Conservation (phyloP, 768 basidiomycete genomes). For the Mycena amicta region DNA sequence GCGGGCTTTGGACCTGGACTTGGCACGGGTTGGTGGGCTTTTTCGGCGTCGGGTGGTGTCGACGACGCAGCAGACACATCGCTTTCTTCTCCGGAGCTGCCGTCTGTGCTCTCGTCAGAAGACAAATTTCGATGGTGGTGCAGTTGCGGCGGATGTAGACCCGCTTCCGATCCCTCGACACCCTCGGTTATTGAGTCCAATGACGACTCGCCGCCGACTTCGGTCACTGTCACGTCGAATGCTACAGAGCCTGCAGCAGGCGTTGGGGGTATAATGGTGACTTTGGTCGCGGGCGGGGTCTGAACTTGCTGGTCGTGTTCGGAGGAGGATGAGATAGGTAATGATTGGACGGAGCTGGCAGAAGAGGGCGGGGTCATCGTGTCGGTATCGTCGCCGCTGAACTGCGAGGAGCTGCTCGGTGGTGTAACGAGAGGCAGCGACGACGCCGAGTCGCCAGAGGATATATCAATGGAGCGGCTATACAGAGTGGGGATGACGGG, state of each 20-base stretch:
- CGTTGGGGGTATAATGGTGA: conserved; percentile 19
- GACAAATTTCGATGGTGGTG: conserved; percentile 15
- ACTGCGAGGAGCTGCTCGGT: conserved; percentile 19
- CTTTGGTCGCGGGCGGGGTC: conserved; percentile 17
- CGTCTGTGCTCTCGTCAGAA: conserved; percentile 32
- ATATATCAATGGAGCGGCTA: conserved; percentile 25
- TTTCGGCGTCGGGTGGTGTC: conserved; percentile 29
- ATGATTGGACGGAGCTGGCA: conserved; percentile 18
- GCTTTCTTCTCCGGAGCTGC: conserved; percentile 48
- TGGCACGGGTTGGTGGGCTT: too few relatives aligned
- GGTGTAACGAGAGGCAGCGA: conserved; percentile 36
- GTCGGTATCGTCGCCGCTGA: conserved; percentile 19
- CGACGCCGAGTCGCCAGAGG: conserved; percentile 38
- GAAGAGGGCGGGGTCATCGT: conserved; percentile 19
- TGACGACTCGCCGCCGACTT: not conserved
- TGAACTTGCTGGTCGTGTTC: not conserved
- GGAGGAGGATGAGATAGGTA: conserved; percentile 5
- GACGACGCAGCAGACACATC: conserved; percentile 35
- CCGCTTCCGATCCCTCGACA: not conserved
- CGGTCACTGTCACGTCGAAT: not conserved
- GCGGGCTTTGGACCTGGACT: conserved; percentile 16
- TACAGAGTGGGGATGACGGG: conserved; percentile 39
- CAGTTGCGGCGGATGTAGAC: conserved; percentile 21
- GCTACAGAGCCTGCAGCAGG: conserved; percentile 1
- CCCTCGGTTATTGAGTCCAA: conserved; percentile 13